A percentile compares a stretch with the other conserved stretches of the same genome.
Evolutionary conservation across 345 rosid species (phyloP).

Genomic region (Lenwebbia sp.): DNA sequence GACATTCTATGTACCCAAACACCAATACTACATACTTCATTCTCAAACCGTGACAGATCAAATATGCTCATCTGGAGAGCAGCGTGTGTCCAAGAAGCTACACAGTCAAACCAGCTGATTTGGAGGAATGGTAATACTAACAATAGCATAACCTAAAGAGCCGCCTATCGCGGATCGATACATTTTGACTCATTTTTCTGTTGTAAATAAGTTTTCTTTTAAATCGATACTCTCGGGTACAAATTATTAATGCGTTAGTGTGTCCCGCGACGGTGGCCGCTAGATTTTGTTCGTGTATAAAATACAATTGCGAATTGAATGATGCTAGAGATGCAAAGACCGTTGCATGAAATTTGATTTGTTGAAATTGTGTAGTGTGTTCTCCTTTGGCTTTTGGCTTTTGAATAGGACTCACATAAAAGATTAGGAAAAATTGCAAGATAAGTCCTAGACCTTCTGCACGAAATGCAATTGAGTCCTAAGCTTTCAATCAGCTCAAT

Average conservation of each 20-base stretch:
- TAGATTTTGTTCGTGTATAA: background rate
- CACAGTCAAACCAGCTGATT: background rate
- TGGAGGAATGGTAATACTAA: background rate
- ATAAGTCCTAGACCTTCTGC: background rate
- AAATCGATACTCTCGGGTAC: too few relatives aligned
- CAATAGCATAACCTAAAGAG: background rate
- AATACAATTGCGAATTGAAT: background rate
- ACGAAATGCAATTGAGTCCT: background rate
- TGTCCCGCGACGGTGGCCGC: too few relatives aligned
- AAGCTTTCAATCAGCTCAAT: background rate
- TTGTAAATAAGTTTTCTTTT: too few relatives aligned
- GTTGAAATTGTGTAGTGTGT: background rate
- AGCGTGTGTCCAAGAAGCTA: background rate
- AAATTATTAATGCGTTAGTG: too few relatives aligned
- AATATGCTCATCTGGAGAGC: background rate
- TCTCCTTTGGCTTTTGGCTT: background rate
- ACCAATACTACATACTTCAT: background rate
- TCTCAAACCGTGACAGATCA: background rate
- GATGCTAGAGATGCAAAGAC: background rate
- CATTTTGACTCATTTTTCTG: too few relatives aligned
- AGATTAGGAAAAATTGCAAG: background rate
- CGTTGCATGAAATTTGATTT: background rate
- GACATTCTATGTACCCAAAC: background rate
- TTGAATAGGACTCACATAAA: background rate
- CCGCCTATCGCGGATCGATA: too few relatives aligned